Conservation (phyloP, 2,329 filamentous ascomycete genomes). For the Ophiostoma sp. region DNA sequence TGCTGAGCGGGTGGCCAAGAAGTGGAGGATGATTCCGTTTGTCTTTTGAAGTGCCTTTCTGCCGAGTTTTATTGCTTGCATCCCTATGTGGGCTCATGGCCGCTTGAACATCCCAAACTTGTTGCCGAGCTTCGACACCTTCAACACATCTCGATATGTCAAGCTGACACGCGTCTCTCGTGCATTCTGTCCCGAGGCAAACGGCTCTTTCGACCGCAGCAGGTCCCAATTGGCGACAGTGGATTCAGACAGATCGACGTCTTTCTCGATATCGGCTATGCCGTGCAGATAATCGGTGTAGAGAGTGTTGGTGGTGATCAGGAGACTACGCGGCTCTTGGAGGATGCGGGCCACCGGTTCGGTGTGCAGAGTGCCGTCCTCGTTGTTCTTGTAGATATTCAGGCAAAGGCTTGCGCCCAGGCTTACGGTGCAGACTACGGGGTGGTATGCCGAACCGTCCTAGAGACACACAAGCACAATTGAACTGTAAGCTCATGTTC, state of each 20-base stretch:
- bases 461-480: neutral
- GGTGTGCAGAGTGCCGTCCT: constrained; percentile 57
- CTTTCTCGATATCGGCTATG: constrained; percentile 65
- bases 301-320: constrained; percentile 68
- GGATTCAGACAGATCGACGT: constrained; percentile 61
- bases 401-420: constrained; percentile 76
- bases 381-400: constrained; percentile 68
- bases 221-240: constrained; percentile 74
- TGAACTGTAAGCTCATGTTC: constrained; percentile 6
- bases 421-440: constrained; percentile 87
- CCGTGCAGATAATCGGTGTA: constrained; percentile 75
- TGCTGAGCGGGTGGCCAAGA: constrained; percentile 57
- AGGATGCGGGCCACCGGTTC: constrained; percentile 61
- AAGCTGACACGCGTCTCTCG: constrained; percentile 68
- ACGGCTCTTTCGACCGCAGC: constrained; percentile 52
- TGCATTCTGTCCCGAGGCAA: constrained; percentile 54
- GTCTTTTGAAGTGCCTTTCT: constrained; percentile 50
- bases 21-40: constrained; percentile 76
- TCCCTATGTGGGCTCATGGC: neutral
- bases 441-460: constrained; percentile 84
- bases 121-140: constrained; percentile 71
- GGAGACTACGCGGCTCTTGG: constrained; percentile 79
- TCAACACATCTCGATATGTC: constrained; percentile 83
- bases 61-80: neutral
- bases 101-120: constrained; percentile 56